Evolutionary conservation across 352 stramenopile species (phyloP).

Genomic region (Pythium folliculosum): DNA sequence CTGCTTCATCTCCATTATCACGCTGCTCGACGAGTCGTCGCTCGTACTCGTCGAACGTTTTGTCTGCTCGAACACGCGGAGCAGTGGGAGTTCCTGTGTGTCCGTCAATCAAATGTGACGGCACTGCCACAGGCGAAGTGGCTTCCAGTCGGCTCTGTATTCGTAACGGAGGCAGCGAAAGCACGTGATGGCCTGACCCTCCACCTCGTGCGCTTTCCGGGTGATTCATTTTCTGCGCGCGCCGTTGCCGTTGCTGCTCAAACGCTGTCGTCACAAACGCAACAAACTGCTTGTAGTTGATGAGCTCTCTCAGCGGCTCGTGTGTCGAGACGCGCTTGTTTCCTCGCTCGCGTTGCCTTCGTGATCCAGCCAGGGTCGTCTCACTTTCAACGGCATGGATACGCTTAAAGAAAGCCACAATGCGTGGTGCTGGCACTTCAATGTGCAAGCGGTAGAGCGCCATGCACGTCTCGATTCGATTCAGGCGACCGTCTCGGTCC

Average conservation of each 20-base stretch:
- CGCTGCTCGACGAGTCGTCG: conserved; percentile 13
- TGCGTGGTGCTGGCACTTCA: conserved; percentile 49
- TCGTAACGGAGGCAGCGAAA: neutral
- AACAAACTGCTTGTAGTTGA: conserved; percentile 79
- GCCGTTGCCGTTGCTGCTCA: conserved; percentile 27
- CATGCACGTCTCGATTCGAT: conserved; percentile 71
- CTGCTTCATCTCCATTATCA: conserved; percentile 1
- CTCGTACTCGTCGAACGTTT: neutral
- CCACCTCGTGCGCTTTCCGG: neutral
- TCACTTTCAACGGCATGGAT: conserved; percentile 31
- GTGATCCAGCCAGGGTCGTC: neutral
- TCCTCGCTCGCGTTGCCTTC: neutral
- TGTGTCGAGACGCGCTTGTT: conserved; percentile 7
- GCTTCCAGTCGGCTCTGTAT: neutral
- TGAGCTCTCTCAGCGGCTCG: conserved; percentile 54
- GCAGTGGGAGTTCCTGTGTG: neutral
- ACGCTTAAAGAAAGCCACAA: conserved; percentile 69
- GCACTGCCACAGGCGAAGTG: neutral
- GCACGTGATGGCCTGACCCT: neutral
- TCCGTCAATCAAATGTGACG: neutral
- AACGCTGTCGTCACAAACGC: conserved; percentile 65
- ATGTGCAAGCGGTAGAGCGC: conserved; percentile 76
- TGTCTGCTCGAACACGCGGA: neutral
- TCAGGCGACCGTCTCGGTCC: conserved; percentile 68
- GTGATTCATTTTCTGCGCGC: neutral